Base-by-base conservation (phyloP, 768 basidiomycete genomes). In the Mycena capillaripes region DNA sequence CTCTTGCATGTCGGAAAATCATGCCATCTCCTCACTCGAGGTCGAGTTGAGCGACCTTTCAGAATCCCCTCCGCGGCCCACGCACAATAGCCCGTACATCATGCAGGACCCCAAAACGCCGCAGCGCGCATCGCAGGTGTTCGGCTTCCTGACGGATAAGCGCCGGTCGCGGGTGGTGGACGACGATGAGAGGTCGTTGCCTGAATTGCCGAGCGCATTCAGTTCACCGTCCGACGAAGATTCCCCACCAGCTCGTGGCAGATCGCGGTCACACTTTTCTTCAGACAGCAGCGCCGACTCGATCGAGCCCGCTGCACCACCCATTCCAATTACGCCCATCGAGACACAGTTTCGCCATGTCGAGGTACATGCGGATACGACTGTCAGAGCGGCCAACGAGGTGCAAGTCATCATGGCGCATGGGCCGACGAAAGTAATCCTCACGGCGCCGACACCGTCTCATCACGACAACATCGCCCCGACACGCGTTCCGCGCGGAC, bases 111-210 rank as follows among this genome's bases (percentile, higher is more conserved):
- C 88, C 6, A 83, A 81, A 66, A 91, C 90, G 29, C 89, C 92
- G 17, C 89, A 89, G 73, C 87, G 92, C 36, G 94, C 94, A 25
- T 92, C 93, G 3, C 90, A 94, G 73, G 86, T 95, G 23, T 95
- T 95, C 69, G 89, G 86, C 6, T 95, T 95, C 81, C 81, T 95
- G 58, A 89, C 89, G 72, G 88, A 82, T 79, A 84, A 83, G 75
- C 83, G 82, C 68, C 81, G 79, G 62, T 82, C 81, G 42, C 78
- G 78, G 48, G 70, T 70, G 4, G 66, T 77, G 19, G 78, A 81
- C 57, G 80, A 84, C 10, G 69, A 84, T 48, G 85, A 87, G 53
- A 77, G 82, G 27, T 79, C 82, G 7, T 81, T 86, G 23, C 84
- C 86, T 3, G 81, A 86, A 32, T 78, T 81, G 8, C 82, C 83